Percentiles rank a stretch among this genome's conserved stretches.
phyloP scores from a whole-genome alignment of 2,329 filamentous ascomycete species.

The Colletotrichum cereale region DNA sequence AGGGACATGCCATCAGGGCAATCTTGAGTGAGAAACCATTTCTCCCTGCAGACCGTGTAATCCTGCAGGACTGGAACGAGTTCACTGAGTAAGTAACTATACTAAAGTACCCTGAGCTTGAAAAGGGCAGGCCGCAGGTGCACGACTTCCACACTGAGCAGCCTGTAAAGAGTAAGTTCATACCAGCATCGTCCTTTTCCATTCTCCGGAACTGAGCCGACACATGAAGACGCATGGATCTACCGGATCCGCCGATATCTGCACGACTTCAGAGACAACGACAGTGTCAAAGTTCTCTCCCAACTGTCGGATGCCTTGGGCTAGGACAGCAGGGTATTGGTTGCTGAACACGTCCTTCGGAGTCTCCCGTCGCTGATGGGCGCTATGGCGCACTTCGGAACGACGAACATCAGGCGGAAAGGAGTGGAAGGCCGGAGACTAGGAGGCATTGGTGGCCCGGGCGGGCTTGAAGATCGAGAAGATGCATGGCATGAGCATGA shows the following conservation, averaged over 20 bases:
- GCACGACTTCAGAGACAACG: slow-evolving; percentile 53
- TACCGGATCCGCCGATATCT: slow-evolving; percentile 54
- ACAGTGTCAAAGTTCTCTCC: slow-evolving; percentile 48
- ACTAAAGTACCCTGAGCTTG: slow-evolving; percentile 13
- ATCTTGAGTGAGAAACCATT: slow-evolving; percentile 39
- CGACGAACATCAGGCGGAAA: slow-evolving; percentile 50
- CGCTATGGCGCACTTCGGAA: slow-evolving; percentile 47
- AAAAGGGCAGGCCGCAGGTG: slow-evolving; percentile 6
- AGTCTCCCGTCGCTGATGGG: slow-evolving; percentile 44
- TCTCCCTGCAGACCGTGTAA: slow-evolving; percentile 9
- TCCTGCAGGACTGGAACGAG: slow-evolving; percentile 44
- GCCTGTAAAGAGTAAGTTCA: slow-evolving; percentile 35
- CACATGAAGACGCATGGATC: slow-evolving; percentile 48
- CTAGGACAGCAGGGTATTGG: slow-evolving; percentile 49
- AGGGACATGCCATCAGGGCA: slow-evolving; percentile 44
- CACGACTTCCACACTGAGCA: slow-evolving; percentile 43
- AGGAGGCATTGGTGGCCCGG: slow-evolving; percentile 42
- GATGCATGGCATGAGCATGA: slow-evolving; percentile 38
- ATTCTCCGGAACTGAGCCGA: slow-evolving; percentile 16
- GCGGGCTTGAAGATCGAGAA: slow-evolving; percentile 47
- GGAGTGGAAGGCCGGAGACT: slow-evolving; percentile 46
- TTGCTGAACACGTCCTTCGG: slow-evolving; percentile 48
- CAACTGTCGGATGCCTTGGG: slow-evolving; percentile 48
- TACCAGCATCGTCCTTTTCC: not conserved
- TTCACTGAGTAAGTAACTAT: slow-evolving; percentile 31